Evolutionary conservation across 768 basidiomycete species (phyloP), one percentile per base, ranked within the genome.

Genomic region (Dacryopinax spathularia): DNA sequence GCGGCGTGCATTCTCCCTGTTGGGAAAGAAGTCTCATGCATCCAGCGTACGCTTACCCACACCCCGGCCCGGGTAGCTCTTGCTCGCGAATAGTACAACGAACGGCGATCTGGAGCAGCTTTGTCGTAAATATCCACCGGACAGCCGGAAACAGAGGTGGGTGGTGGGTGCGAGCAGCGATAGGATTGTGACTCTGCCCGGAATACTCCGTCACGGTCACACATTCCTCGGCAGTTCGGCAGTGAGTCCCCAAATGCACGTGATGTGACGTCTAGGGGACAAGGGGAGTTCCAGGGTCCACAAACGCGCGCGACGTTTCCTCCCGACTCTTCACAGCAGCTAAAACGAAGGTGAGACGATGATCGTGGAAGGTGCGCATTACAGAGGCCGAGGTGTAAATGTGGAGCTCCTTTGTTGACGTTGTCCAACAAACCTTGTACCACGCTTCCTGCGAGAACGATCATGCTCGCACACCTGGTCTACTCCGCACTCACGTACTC

Each of bases 251-350:
- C 39, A n/a, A n/a, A n/a, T n/a, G 25, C 48, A 56, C 48, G 48
- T 56, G 48, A 56, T 56, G 48, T 56, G 48, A 56, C 48, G 25
- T 56, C 25, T 41, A 4, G 25, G n/a, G n/a, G n/a, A n/a, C n/a
- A 56, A 56, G 13, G 25, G 48, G 15, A 56, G 25, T 27, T 56
- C 20, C 39, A 15, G 39, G 18, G 39, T n/a, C n/a, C n/a, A n/a
- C n/a, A n/a, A n/a, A n/a, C n/a, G n/a, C n/a, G n/a, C n/a, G n/a
- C n/a, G n/a, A n/a, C n/a, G n/a, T n/a, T 56, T 56, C 48, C 13
- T 56, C 48, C 48, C 48, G 48, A n/a, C 48, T 56, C 48, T 56
- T 56, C 48, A 56, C 48, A 56, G 18, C 22, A 27, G 25, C 31
- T 9, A 10, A 44, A 10, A 27, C 31, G 15, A 22, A 20, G 5